Evolutionary conservation across 352 stramenopile genomes (phyloP), one percentile per base, ranked within the genome.

Genomic region (Globisporangium takayamanum): DNA sequence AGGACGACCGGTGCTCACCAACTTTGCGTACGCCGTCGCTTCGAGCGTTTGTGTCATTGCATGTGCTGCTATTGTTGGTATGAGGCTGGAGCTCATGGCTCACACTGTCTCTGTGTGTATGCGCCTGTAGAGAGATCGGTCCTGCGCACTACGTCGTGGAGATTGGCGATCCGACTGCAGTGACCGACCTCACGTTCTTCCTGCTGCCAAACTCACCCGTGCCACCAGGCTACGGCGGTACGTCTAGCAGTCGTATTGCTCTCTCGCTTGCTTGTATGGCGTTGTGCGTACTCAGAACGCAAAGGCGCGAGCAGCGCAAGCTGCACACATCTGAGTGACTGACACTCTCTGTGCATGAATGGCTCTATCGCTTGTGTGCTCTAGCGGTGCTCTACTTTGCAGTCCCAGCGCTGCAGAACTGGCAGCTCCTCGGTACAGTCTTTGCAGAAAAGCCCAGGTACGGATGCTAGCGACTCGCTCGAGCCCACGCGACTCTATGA

Each of bases 121-220:
- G 30, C 28, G 33, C 20, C 2, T 22, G 48, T 53, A 88, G 76
- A 49, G 74, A 84, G 57, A 87, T 88, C 28, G 75, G 70, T 12
- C 78, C 78, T 4, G 68, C 66, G n/a, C 78, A 85, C 46, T 88
- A 80, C 36, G 72, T 89, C 30, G 63, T 82, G 44, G 77, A 85
- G 59, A 83, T 91, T 30, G 15, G 70, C 12, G 72, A 88, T 52
- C 80, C 80, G 8, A 73, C 59, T 0, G 67, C 79, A 30, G 71
- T 91, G 39, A 81, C 76, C 39, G 80, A 91, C 52, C 63, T 91
- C 47, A 88, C 78, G 20, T 91, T 91, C 71, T 91, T 91, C 59
- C 48, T 91, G 28, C 44, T 91, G 42, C 80, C 80, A 18, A 65
- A 70, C 20, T 88, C 80, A 10, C 74, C 76, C 14, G 76, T 89